Evolutionary conservation across 306 rosid species (phyloP), one percentile per base, ranked within the genome.

Genomic region (Glycine latifolia): DNA sequence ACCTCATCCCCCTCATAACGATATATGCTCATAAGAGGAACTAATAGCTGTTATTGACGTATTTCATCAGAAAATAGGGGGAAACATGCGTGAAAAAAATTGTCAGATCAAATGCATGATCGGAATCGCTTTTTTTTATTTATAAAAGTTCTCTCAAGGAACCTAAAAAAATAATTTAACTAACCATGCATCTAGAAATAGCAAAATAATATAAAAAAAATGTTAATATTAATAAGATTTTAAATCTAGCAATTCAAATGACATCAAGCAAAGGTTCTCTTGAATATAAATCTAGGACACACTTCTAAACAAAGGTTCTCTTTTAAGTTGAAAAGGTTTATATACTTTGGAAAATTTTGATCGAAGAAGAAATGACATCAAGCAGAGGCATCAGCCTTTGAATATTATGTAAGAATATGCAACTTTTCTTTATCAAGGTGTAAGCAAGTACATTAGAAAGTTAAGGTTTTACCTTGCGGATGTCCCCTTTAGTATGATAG

Each of bases 1-100:
- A 92, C 94, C 80, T 94, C 98, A 74, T 88, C 97, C 71, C 98
- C 98, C 61, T 90, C 97, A 0, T 92, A 95, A 71, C 97, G 87
- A 83, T 84, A 86, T 62, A 84, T 71, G 85, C 85, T 88, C 83
- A 93, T 87, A 62, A 95, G 95, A 79, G 92, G 92, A 80, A 92
- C 91, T 92, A 92, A 86, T 84, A 95, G 95, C 98, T 95, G 82
- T 60, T 47, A 47, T 77, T 16, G 17, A 48, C 71, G 59, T 17
- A 61, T 72, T 73, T 66, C 79, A 78, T 76, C 53, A 73, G 63
- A 56, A 39, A 66, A 71, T 54, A 35, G 56, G 41, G 31, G 4
- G 31, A 70, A 12, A 49, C 35, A n/a, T 54, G 13, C 13, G 49
- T 41, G 33, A 37, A 60, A 35, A 48, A n/a, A 44, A n/a, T 17